Evolutionary conservation across 2,329 filamentous ascomycete genomes (phyloP).

Genomic region (Phaeoacremonium minimum): DNA sequence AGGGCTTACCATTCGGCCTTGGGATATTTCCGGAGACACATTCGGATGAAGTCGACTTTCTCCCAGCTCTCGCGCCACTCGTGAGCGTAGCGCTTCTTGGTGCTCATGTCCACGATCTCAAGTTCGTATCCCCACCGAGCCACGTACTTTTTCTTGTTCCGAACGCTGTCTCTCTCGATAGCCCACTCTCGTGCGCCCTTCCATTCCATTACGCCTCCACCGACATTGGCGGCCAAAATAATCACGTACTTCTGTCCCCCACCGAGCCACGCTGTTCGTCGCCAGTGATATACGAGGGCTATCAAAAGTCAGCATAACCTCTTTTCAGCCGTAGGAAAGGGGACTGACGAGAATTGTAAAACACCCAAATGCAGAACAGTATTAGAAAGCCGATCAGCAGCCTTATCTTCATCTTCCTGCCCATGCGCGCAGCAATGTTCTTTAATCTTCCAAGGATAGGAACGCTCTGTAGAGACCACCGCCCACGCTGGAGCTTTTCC

Average conservation of each 20-base stretch:
- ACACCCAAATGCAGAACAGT: conserved; percentile 57
- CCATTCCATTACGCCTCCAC: conserved; percentile 98
- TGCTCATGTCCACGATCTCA: conserved; percentile 97
- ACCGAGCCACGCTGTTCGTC: conserved; percentile 68
- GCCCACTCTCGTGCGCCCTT: conserved; percentile 97
- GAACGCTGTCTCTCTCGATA: conserved; percentile 91
- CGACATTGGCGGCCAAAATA: conserved; percentile 87
- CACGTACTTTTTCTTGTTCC: conserved; percentile 90
- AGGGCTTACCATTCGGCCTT: conserved; percentile 83
- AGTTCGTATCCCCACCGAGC: conserved; percentile 89
- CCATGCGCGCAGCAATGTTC: conserved; percentile 43
- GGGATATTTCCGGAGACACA: conserved; percentile 87
- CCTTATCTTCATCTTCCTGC: conserved; percentile 63
- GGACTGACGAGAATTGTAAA: conserved; percentile 71
- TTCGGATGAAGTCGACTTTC: conserved; percentile 91
- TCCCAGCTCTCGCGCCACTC: conserved; percentile 99
- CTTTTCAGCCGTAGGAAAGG: conserved; percentile 3
- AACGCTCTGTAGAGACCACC: conserved; percentile 42
- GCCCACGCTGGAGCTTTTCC: conserved; percentile 65
- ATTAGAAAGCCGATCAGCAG: conserved; percentile 56
- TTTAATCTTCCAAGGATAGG: conserved; percentile 43
- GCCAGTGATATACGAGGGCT: conserved; percentile 60
- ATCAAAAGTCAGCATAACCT: conserved; percentile 15
- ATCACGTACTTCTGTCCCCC: conserved; percentile 90
- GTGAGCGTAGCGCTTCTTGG: conserved; percentile 96